Evolutionary conservation across 306 rosid species (phyloP), one percentile per base, ranked within the genome.

Genomic region (Glycyrrhiza uralensis): DNA sequence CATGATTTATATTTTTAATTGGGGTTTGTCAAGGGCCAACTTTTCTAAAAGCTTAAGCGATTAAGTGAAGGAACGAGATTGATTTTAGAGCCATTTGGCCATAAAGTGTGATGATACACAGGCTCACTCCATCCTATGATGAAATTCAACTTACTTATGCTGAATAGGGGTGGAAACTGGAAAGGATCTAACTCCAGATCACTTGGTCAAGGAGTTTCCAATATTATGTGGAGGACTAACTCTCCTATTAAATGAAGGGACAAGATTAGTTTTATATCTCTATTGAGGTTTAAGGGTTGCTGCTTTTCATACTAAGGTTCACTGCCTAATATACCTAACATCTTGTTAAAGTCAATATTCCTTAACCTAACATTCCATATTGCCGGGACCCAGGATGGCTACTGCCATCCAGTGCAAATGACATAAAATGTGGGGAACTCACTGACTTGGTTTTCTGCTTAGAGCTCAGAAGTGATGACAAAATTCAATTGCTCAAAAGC

Each of bases 331-430:
- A 11, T 35, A 28, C 35, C 65, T 42, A 33, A 15, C 39, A 28
- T 77, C 24, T 78, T 62, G 59, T 46, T 45, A 36, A 68, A 54
- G 24, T 57, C 14, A 39, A 39, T 73, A 58, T 62, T 73, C 38
- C 61, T 50, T 24, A 68, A 59, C 32, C 32, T 4, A 38, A 69
- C 58, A 35, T 17, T 64, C 35, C 6, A 13, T 22, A 26, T 35
- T 68, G 20, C 46, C 51, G 4, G 41, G 51, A n/a, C 19, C 46
- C 51, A 7, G 41, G 51, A n/a, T 26, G 52, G 44, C 29, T 4
- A 49, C 22, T 47, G 15, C 23, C 54, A 61, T 7, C 52, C 24
- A 6, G 28, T 47, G 22, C 2, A 28, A 13, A 35, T 30, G 72
- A 39, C 20, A 11, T 28, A 3, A 23, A 32, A 65, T 15, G 49